Conservation (phyloP, 768 basidiomycete species). For the Tylopilus sp. region DNA sequence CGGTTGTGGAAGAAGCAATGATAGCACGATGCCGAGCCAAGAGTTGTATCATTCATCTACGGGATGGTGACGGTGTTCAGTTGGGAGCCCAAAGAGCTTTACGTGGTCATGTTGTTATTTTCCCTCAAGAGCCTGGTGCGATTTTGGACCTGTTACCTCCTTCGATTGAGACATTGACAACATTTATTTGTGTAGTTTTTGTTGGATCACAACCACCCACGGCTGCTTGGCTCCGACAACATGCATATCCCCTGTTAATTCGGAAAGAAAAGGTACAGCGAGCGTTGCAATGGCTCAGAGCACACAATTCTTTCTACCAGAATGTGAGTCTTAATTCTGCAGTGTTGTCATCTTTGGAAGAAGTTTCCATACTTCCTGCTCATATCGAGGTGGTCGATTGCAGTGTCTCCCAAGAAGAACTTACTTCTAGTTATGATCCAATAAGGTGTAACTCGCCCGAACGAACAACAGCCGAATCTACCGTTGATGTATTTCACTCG, state of each 20-base stretch:
- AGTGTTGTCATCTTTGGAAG: background rate
- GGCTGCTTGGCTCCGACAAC: background rate
- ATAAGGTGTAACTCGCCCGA: no score
- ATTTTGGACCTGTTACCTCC: background rate
- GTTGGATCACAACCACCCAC: background rate
- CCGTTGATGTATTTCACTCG: background rate
- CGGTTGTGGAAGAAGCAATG: background rate
- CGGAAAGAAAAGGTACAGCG: background rate
- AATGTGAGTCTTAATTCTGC: background rate
- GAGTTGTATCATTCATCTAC: background rate
- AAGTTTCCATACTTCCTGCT: background rate
- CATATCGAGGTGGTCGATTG: background rate
- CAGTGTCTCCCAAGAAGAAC: background rate
- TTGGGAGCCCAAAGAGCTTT: no score
- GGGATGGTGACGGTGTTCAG: no score
- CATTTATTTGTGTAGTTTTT: background rate
- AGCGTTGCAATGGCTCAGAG: background rate
- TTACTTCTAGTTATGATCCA: background rate
- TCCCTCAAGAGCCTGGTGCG: background rate
- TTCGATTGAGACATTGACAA: background rate
- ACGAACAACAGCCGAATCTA: background rate
- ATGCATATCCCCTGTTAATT: background rate
- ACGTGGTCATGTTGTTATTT: background rate
- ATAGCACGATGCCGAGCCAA: background rate
- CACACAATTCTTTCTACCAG: background rate